A percentile compares a stretch with the other conserved stretches of the same genome.
phyloP scores from a whole-genome alignment of 106 monocot genomes.

The Acanthochlamys bracteata region DNA sequence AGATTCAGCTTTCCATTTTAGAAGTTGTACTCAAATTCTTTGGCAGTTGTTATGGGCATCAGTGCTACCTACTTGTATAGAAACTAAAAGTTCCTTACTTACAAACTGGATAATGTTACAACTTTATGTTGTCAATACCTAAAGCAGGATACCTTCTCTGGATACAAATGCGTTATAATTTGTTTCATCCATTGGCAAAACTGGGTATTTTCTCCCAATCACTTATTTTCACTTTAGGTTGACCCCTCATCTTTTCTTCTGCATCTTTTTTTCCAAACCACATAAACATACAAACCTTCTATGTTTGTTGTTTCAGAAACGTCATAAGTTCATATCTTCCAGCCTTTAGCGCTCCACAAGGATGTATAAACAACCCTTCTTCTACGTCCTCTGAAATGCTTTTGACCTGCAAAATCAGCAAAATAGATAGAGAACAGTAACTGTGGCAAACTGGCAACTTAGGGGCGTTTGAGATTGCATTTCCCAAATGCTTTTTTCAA shows the following conservation, averaged over 20 bases:
- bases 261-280: constrained; percentile 82
- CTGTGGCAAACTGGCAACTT: too few relatives aligned
- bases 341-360: constrained; percentile 24
- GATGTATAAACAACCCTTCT: constrained; percentile 21
- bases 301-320: constrained; percentile 39
- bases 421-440: not conserved
- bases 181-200: constrained; percentile 21
- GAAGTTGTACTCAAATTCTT: too few relatives aligned
- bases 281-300: constrained; percentile 53
- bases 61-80: too few relatives aligned
- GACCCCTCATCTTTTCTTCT: constrained; percentile 58
- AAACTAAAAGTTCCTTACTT: too few relatives aligned
- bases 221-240: constrained; percentile 70
- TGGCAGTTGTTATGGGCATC: too few relatives aligned
- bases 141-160: too few relatives aligned
- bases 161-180: too few relatives aligned
- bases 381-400: constrained; percentile 70
- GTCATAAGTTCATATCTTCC: constrained; percentile 71
- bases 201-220: constrained; percentile 58
- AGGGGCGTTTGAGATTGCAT: too few relatives aligned
- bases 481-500: too few relatives aligned
- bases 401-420: constrained; percentile 37
- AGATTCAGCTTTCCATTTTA: too few relatives aligned
- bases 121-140: too few relatives aligned
- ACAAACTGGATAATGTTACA: too few relatives aligned